A percentile compares a stretch with the other conserved stretches of the same genome.
These are phyloP conservation scores for Colletotrichum viniferum DNA, from an alignment of 2,329 filamentous ascomycete species.

Conservation along the genomic window DNA sequence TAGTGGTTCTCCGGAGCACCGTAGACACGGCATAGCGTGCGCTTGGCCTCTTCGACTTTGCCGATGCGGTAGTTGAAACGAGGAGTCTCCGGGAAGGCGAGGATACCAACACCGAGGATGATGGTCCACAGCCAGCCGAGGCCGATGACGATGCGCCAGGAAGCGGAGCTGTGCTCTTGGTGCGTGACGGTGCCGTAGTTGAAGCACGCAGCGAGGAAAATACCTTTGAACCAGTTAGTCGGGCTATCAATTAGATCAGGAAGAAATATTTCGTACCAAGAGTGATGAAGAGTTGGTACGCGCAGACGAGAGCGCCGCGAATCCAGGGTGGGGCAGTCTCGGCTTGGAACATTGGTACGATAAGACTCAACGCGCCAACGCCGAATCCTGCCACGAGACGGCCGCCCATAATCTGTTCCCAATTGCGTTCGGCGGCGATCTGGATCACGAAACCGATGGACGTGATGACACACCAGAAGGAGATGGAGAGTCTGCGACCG, in stretches of 20 bases:
- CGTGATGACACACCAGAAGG: constrained; percentile 63
- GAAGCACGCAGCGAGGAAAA: constrained; percentile 39
- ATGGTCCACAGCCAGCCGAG: constrained; percentile 56
- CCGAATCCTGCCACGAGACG: constrained; percentile 69
- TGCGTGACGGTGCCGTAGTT: constrained; percentile 62
- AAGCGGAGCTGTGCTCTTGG: constrained; percentile 46
- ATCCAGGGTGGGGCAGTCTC: constrained; percentile 72
- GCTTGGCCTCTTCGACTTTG: constrained; percentile 47
- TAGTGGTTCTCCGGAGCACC: constrained; percentile 47
- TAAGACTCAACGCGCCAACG: constrained; percentile 67
- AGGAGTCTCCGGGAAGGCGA: constrained; percentile 57
- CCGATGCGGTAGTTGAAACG: constrained; percentile 56
- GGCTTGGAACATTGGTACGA: constrained; percentile 76
- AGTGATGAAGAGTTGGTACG: constrained; percentile 76
- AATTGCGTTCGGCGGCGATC: constrained; percentile 57
- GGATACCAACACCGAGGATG: constrained; percentile 51
- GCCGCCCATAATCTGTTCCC: constrained; percentile 71
- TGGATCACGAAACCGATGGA: constrained; percentile 72
- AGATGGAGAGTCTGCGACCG: constrained; percentile 67
- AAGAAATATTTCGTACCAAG: constrained; percentile 66
- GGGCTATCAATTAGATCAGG: constrained; percentile 37
- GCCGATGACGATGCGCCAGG: constrained; percentile 66
- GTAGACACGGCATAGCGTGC: constrained; percentile 53
- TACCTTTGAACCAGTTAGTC: background rate
- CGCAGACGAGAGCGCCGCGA: constrained; percentile 67